These are phyloP conservation scores for Aureobasidium sp. DNA, from an alignment of 2,329 filamentous ascomycete genomes.

Conservation along the genomic window DNA sequence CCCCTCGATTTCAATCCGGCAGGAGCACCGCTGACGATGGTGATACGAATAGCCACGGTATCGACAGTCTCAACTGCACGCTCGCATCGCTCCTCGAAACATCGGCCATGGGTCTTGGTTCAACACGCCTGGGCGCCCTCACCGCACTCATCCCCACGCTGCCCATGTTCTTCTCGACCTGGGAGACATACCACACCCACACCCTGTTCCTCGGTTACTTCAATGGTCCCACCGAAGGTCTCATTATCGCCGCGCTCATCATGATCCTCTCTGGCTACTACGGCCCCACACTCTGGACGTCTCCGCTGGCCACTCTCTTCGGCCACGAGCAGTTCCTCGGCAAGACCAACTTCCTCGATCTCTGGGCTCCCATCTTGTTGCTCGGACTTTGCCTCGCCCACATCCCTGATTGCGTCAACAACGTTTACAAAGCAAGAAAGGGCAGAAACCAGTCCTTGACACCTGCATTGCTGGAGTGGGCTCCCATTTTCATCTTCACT, in stretches of 20 bases:
- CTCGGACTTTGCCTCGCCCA: slow-evolving; percentile 48
- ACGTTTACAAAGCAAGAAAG: slow-evolving; percentile 70
- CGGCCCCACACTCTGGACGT: slow-evolving; percentile 79
- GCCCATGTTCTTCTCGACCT: slow-evolving; percentile 99
- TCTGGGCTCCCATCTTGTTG: slow-evolving; percentile 63
- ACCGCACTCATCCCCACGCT: slow-evolving; percentile 85
- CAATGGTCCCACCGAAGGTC: slow-evolving; percentile 93
- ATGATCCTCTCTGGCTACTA: slow-evolving; percentile 84
- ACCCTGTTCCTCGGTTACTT: slow-evolving; percentile 92
- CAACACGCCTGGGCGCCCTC: slow-evolving; percentile 75
- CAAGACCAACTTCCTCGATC: slow-evolving; percentile 67
- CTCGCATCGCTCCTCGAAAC: slow-evolving; percentile 84
- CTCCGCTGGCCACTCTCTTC: slow-evolving; percentile 61
- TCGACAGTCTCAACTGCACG: slow-evolving; percentile 96
- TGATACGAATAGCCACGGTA: slow-evolving; percentile 58
- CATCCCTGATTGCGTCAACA: slow-evolving; percentile 79
- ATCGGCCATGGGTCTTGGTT: slow-evolving; percentile 84
- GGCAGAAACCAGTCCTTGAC: slow-evolving; percentile 63
- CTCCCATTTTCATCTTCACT: slow-evolving; percentile 77
- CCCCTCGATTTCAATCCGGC: slow-evolving; percentile 18
- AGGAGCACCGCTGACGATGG: background rate
- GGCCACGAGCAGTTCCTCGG: slow-evolving; percentile 57
- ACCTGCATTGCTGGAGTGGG: slow-evolving; percentile 88
- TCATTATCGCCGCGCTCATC: slow-evolving; percentile 76
- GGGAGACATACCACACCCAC: slow-evolving; percentile 99